Conservation (phyloP, 2,329 filamentous ascomycete species). For the Penicillium brasilianum region DNA sequence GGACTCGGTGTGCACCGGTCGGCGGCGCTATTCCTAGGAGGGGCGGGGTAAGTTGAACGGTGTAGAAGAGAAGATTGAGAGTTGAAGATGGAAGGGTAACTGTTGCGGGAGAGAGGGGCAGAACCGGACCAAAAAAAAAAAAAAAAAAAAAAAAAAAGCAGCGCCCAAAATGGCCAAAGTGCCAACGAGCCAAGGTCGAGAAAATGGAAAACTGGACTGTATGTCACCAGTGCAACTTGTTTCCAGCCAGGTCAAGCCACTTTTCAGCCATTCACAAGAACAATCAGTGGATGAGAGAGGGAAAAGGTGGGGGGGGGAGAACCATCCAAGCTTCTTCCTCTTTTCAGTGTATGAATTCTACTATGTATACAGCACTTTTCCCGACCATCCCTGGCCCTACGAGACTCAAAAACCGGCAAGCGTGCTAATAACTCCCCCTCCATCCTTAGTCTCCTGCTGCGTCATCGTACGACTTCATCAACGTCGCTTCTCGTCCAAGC, state of each 20-base stretch:
- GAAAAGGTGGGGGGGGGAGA: neutral
- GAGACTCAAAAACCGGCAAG: neutral
- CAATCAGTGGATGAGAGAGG: neutral
- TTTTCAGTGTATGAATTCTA: no score
- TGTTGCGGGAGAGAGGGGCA: conserved; percentile 19
- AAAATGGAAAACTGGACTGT: conserved; percentile 11
- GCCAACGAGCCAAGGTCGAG: conserved; percentile 3
- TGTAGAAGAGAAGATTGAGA: neutral
- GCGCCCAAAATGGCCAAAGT: neutral
- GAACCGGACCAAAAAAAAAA: no score
- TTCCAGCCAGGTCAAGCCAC: neutral
- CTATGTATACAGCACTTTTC: no score
- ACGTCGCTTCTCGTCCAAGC: neutral
- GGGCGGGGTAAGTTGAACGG: neutral
- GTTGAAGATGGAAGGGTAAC: neutral
- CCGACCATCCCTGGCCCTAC: no score
- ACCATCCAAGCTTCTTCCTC: conserved; percentile 2
- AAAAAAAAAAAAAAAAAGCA: neutral
- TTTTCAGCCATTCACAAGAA: neutral
- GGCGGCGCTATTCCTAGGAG: conserved; percentile 17
- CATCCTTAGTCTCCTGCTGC: neutral
- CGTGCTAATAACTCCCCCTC: neutral
- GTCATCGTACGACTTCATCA: neutral
- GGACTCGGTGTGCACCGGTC: conserved; percentile 17
- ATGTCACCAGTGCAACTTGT: conserved; percentile 12